Conservation (phyloP, 345 rosid genomes). For the Clausena lansium region DNA sequence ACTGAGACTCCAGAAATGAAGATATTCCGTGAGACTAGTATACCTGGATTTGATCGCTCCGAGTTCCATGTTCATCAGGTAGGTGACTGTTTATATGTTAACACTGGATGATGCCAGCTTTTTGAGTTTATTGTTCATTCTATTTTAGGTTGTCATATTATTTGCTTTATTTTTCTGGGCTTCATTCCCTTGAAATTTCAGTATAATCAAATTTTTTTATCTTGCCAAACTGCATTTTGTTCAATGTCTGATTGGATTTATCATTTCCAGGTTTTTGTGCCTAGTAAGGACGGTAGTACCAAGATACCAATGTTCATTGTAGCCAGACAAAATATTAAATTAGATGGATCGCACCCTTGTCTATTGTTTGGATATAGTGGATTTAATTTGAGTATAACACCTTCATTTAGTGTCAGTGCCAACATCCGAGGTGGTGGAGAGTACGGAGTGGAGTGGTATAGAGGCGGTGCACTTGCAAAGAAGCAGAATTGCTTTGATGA, state of each 20-base stretch:
- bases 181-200: background rate
- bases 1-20: conserved; percentile 53
- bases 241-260: conserved; percentile 8
- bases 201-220: background rate
- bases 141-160: background rate
- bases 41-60: conserved; percentile 74
- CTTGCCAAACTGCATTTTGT: background rate
- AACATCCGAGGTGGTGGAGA: conserved; percentile 90
- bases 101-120: conserved; percentile 2
- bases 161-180: background rate
- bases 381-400: conserved; percentile 68
- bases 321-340: conserved; percentile 47
- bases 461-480: conserved; percentile 69
- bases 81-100: conserved; percentile 33
- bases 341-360: conserved; percentile 91
- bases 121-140: background rate
- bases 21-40: conserved; percentile 71
- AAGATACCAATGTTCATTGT: conserved; percentile 80
- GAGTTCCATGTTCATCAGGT: conserved; percentile 86
- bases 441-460: conserved; percentile 98
- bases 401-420: conserved; percentile 53
- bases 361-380: conserved; percentile 93
- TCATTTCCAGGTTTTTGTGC: conserved; percentile 62
- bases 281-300: conserved; percentile 79
- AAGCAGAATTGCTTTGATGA: conserved; percentile 94